phyloP scores from a whole-genome alignment of 805 yeast genomes.

The Wickerhamomyces bisporus region DNA sequence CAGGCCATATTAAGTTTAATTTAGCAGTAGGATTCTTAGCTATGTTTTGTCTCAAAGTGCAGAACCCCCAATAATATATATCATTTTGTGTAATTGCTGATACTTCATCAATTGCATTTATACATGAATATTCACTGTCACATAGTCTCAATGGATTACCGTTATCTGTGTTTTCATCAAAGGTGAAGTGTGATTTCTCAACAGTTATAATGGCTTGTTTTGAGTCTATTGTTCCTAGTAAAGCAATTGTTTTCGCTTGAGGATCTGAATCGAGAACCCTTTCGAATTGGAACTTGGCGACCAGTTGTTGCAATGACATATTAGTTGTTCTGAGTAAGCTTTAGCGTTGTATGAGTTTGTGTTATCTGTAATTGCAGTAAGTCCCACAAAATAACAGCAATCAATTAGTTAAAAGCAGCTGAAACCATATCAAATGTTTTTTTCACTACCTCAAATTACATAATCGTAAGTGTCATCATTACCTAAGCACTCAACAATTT shows the following conservation, averaged over 20 bases:
- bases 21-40: slow-evolving; percentile 55
- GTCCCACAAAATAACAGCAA: no score
- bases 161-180: slow-evolving; percentile 21
- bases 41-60: slow-evolving; percentile 43
- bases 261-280: slow-evolving; percentile 55
- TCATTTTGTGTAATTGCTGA: slow-evolving; percentile 62
- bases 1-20: slow-evolving; percentile 79
- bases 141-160: slow-evolving; percentile 16
- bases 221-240: slow-evolving; percentile 62
- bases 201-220: slow-evolving; percentile 63
- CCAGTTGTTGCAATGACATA: slow-evolving; percentile 15
- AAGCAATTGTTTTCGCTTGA: slow-evolving; percentile 55
- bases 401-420: no score
- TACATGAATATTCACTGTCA: slow-evolving; percentile 25
- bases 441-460: no score
- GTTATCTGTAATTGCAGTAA: no score
- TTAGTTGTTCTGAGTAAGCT: no score
- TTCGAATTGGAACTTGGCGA: slow-evolving; percentile 36
- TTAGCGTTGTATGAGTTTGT: no score
- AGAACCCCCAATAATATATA: slow-evolving; percentile 78
- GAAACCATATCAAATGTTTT: no score
- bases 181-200: slow-evolving; percentile 65
- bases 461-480: no score
- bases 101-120: slow-evolving; percentile 24
- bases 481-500: no score